Evolutionary conservation across 2,329 filamentous ascomycete genomes (phyloP), one percentile per base, ranked within the genome.

Genomic region (Colletotrichum sp.): DNA sequence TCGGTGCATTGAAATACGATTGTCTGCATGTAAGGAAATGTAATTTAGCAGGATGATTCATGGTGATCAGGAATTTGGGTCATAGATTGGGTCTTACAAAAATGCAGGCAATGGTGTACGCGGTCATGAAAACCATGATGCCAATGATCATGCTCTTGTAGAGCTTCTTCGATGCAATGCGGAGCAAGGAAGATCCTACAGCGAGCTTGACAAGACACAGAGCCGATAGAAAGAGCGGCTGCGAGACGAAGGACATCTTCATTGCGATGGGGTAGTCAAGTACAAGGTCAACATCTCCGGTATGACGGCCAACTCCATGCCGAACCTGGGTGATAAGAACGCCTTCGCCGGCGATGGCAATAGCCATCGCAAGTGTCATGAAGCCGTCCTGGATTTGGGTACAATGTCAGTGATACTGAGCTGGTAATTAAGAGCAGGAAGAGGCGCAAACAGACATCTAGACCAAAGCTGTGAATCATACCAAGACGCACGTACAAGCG

Each of bases 1-100:
- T 90, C 83, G 8, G 83, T 84, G 65, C 89, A 90, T 74, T 90
- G 88, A 2, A 89, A 79, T 3, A 90, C 72, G 3, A 90, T 76
- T 0, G 88, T 89, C 80, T 84, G 15, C 2, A n/a, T 8, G 32
- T 64, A 34, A 32, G n/a, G 16, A 61, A n/a, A 69, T 0, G 6
- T 26, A n/a, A 7, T 16, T 24, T 16, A 16, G 12, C 16, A 16
- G 30, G 21, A 1, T 12, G n/a, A 21, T 7, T 7, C 18, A 48
- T 21, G 18, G 9, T 48, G 43, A 48, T 48, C 16, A 0, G 5
- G 80, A n/a, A 48, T 21, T 13, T 7, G 18, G 43, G 5, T 48
- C 12, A 10, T 43, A n/a, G 18, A n/a, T n/a, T 43, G 18, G 10
- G n/a, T 10, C 83, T 68, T 75, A 85, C 83, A 30, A 89, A 82